These are phyloP conservation scores for Psidium guajava DNA, from an alignment of 345 rosid species.

Conservation along the genomic window DNA sequence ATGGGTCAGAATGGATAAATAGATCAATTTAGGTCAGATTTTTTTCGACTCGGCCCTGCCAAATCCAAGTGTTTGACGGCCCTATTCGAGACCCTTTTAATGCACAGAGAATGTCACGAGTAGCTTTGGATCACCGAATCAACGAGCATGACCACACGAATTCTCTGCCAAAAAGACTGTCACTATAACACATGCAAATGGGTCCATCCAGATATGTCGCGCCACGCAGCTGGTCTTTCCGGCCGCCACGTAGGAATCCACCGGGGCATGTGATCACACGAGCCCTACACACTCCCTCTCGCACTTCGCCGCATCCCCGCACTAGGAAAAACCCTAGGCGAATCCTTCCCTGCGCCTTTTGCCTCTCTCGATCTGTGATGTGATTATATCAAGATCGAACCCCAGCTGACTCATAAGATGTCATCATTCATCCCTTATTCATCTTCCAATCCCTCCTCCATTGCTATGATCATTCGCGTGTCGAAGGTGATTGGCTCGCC, in stretches of 20 bases:
- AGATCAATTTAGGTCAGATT: no score
- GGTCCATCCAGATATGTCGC: neutral
- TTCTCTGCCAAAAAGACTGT: neutral
- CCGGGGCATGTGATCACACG: conserved; percentile 6
- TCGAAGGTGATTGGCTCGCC: neutral
- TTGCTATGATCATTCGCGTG: neutral
- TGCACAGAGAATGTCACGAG: neutral
- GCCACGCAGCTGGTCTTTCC: neutral
- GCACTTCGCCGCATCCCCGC: neutral
- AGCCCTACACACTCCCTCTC: conserved; percentile 1
- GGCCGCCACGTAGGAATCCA: neutral
- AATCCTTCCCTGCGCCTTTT: neutral
- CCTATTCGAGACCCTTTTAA: neutral
- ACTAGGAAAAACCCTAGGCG: neutral
- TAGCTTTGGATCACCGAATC: neutral
- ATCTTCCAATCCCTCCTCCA: neutral
- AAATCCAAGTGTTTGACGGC: no score
- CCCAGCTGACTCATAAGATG: neutral
- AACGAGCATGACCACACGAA: neutral
- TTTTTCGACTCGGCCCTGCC: no score
- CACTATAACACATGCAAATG: neutral
- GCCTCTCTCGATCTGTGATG: neutral
- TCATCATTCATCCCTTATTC: neutral
- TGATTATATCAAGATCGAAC: neutral
- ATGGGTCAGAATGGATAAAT: no score